Base-by-base conservation (phyloP, 2,329 filamentous ascomycete genomes). In the Thermochaetoides dissita region DNA sequence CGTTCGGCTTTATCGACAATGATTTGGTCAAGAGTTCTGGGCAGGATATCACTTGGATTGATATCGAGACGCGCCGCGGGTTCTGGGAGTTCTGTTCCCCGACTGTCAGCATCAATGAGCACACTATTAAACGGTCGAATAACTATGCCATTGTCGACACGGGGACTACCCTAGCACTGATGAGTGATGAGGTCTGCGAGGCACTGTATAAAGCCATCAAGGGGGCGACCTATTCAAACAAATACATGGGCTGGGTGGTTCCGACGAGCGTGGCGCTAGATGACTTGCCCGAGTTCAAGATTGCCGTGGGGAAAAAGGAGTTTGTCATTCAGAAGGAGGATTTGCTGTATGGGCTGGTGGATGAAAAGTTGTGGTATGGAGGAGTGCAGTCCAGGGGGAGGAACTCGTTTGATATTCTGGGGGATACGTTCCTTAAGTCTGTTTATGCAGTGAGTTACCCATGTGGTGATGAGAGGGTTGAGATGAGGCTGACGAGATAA, bases 131-230 rank as follows among this genome's bases (percentile, higher is more conserved):
- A 1, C 65, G 69, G 8, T 55, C 61, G 3, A 67, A 65, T 38
- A 84, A 84, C 59, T 76, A 64, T 30, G 78, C 80, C 37, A 83
- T 85, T 50, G 75, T 72, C 31, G 81, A 85, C 56, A 85, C 81
- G 0, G 81, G 79, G 42, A 84, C 80, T 30, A 81, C 79, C 1
- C 68, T 85, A 39, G 72, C 72, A 1, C 66, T 85, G 30, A 65
- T 84, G 37, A 69, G 72, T 34, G 81, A 85, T 53, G 55, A 60
- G 2, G 67, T 73, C 9, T 78, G 73, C 54, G 61, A 76, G 45
- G 70, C 70, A 3, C 67, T 85, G 48, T 85, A 85, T 57, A 64
- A 63, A 39, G 63, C 70, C 30, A 83, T 85, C 45, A 70, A 72
- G 3, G 78, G 76, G 10, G 66, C 76, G 8, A 65, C 58, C 37